Percentiles rank a stretch among this genome's conserved stretches.
Conservation (phyloP, 164 flowering plant genomes). For the Echeveria elegans region DNA sequence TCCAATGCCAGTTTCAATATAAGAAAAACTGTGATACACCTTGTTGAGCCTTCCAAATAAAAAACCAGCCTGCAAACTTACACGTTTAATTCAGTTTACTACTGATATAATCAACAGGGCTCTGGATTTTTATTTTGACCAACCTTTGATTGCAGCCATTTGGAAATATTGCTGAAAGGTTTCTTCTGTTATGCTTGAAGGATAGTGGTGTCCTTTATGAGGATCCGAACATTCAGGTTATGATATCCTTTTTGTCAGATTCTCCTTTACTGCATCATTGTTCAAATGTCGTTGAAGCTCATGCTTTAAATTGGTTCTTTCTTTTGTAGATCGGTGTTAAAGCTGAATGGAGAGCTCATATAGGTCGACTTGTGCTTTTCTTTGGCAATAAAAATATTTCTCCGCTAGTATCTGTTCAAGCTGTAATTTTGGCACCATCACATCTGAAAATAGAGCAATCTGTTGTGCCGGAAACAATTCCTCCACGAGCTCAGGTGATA, state of each 20-base stretch:
- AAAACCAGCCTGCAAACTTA: neutral
- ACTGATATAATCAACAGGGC: no score
- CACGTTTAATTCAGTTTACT: no score
- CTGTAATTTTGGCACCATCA: conserved; percentile 72
- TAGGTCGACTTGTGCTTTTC: conserved; percentile 91
- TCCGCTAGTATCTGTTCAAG: conserved; percentile 78
- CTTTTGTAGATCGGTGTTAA: conserved; percentile 82
- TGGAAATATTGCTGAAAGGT: conserved; percentile 82
- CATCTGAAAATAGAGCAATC: conserved; percentile 88
- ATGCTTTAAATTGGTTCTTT: neutral
- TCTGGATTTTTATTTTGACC: neutral
- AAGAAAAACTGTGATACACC: no score
- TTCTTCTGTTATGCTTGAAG: conserved; percentile 74
- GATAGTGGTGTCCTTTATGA: conserved; percentile 97
- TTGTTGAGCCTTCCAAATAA: neutral
- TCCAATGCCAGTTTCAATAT: no score
- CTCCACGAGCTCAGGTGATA: conserved; percentile 99
- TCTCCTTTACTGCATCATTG: neutral
- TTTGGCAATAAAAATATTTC: conserved; percentile 92
- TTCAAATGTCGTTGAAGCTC: neutral
- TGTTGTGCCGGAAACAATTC: conserved; percentile 86
- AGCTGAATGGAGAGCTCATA: conserved; percentile 93
- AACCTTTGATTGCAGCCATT: conserved; percentile 65
- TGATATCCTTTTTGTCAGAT: neutral
- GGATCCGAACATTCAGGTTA: conserved; percentile 90